Base-by-base conservation (phyloP, 179 eudicot species). In the Drosera spatulata region DNA sequence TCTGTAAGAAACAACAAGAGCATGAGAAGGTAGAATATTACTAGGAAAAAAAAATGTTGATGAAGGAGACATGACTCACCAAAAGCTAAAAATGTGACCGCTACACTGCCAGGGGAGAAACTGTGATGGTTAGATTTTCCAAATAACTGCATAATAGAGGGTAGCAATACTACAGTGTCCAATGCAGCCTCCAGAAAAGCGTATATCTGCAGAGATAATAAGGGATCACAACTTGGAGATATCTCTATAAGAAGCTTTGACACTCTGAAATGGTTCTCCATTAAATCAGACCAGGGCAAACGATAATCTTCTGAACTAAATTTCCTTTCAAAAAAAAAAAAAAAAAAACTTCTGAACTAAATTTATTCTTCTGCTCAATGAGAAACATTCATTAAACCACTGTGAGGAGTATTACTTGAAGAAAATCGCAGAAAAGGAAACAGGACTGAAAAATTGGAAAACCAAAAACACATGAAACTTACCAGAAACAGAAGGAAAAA, bases 401-500 rank as follows among this genome's bases (percentile, higher is more conserved):
- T 45, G 10, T 10, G 7, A 45, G 10, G 10, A 10, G 49, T 45
- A 10, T 2, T 45, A 45, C 49, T 6, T 10, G 10, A 6, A 45
- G 8, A 45, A 45, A 45, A 45, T 10, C 10, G 49, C 7, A 45
- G 10, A 45, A 6, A 45, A 45, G 10, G 10, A 45, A 45, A 6
- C 7, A 45, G 7, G 10, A 45, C 10, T 45, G 8, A 6, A 45
- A 6, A 45, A 45, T 0, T 45, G 10, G 2, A 0, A 6, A 6
- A 45, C 49, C 7, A 45, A 45, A 45, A 9, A 45, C 9, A 45
- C 48, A 1, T 61, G 40, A 46, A 56, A 55, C 73, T 74, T 74
- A 91, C 97, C 78, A 91, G 66, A 71, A 88, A 91, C 55, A 91
- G 76, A 65, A 88, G 82, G 69, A 91, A 88, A 74, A 80, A 91